A percentile compares a stretch with the other conserved stretches of the same genome.
Conservation (phyloP, 371 early-diverging fungal genomes). For the Mucor plumbeus region DNA sequence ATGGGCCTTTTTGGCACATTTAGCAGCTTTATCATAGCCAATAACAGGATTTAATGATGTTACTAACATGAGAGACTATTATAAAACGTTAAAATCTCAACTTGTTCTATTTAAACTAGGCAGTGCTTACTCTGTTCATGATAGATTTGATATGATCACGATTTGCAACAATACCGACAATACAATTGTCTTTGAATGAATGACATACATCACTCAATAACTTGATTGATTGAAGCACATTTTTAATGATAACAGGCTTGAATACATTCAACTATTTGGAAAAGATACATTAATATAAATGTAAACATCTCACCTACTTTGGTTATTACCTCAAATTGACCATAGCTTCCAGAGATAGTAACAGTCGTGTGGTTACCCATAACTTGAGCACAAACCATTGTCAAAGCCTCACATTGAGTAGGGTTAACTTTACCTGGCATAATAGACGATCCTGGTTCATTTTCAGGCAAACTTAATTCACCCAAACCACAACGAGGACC, state of each 20-base stretch:
- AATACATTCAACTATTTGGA: constrained; percentile 85
- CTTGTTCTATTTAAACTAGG: no score
- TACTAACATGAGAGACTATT: constrained; percentile 77
- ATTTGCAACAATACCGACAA: constrained; percentile 91
- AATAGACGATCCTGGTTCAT: constrained; percentile 97
- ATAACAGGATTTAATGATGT: constrained; percentile 86
- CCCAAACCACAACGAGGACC: constrained; percentile 97
- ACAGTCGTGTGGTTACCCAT: constrained; percentile 96
- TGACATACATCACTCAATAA: constrained; percentile 83
- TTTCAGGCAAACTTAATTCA: constrained; percentile 92
- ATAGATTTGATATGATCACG: constrained; percentile 81
- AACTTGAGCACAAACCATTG: constrained; percentile 97
- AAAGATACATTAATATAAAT: not conserved
- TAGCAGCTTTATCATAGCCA: constrained; percentile 85
- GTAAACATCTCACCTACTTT: not conserved
- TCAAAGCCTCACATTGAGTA: constrained; percentile 97
- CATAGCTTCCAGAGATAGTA: constrained; percentile 88
- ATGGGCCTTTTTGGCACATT: constrained; percentile 86
- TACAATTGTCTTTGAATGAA: constrained; percentile 93
- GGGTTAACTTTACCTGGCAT: constrained; percentile 98
- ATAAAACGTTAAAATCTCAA: not conserved
- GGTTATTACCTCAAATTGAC: constrained; percentile 85
- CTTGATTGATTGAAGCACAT: constrained; percentile 88
- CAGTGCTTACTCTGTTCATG: constrained; percentile 70
- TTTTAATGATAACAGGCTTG: constrained; percentile 96